phyloP scores from a whole-genome alignment of 805 yeast genomes.

The Tetrapisispora nanseiensis region DNA sequence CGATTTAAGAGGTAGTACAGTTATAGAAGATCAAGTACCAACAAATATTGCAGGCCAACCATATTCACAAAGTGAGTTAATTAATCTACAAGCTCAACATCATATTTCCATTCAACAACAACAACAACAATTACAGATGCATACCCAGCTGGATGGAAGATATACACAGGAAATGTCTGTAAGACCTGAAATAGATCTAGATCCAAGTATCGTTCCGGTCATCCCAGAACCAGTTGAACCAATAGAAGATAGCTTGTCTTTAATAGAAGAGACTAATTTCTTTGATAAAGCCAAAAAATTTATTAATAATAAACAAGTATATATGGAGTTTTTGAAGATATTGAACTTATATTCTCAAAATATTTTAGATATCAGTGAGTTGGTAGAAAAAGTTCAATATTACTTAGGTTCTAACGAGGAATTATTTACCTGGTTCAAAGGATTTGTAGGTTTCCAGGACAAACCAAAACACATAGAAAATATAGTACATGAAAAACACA shows the following conservation, averaged over 20 bases:
- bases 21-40: neutral
- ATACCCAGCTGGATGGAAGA: slow-evolving; percentile 3
- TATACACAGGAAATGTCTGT: slow-evolving; percentile 16
- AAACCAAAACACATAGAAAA: slow-evolving; percentile 82
- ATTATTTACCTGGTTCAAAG: slow-evolving; percentile 81
- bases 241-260: slow-evolving; percentile 44
- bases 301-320: slow-evolving; percentile 79
- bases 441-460: slow-evolving; percentile 81
- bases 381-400: slow-evolving; percentile 75
- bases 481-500: slow-evolving; percentile 79
- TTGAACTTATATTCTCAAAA: slow-evolving; percentile 84
- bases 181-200: slow-evolving; percentile 35
- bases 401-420: slow-evolving; percentile 77
- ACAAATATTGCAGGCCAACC: neutral
- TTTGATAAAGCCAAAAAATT: slow-evolving; percentile 87
- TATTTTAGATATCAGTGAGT: slow-evolving; percentile 69
- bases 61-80: slow-evolving; percentile 1
- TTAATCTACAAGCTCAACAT: slow-evolving; percentile 8
- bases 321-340: slow-evolving; percentile 85
- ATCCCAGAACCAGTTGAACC: slow-evolving; percentile 73
- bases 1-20: slow-evolving; percentile 26
- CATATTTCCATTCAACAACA: slow-evolving; percentile 14
- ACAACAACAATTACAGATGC: slow-evolving; percentile 19
- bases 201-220: slow-evolving; percentile 72
- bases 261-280: slow-evolving; percentile 78